phyloP scores from a whole-genome alignment of 192 early-diverging fungal genomes.

The Umbelopsis ramanniana region DNA sequence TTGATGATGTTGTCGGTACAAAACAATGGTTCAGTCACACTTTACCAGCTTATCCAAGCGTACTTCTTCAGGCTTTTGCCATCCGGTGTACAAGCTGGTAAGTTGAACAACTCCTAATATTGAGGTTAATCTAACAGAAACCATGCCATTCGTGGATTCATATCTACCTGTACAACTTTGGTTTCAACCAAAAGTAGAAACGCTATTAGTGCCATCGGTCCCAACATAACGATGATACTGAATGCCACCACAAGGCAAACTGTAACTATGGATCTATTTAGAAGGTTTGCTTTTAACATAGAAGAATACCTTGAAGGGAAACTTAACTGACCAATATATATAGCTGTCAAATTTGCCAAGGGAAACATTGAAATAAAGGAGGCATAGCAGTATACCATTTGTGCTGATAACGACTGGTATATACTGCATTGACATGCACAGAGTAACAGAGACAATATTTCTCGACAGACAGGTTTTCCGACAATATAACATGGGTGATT shows the following conservation, averaged over 20 bases:
- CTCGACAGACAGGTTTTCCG: too few relatives aligned
- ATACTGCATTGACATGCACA: too few relatives aligned
- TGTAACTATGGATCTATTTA: neutral
- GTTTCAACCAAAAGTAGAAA: neutral
- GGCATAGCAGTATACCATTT: too few relatives aligned
- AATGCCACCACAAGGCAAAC: neutral
- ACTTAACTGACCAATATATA: too few relatives aligned
- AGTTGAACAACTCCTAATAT: neutral
- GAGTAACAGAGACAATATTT: too few relatives aligned
- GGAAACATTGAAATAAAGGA: too few relatives aligned
- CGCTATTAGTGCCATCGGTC: neutral
- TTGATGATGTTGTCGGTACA: neutral
- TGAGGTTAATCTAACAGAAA: neutral
- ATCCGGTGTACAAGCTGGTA: neutral
- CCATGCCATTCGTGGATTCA: neutral
- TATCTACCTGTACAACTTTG: constrained; percentile 18
- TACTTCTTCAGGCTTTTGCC: neutral
- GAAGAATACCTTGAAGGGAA: neutral
- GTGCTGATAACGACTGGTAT: too few relatives aligned
- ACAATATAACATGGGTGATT: too few relatives aligned
- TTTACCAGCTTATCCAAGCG: neutral
- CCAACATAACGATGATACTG: neutral
- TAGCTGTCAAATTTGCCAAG: too few relatives aligned
- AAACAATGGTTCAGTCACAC: neutral
- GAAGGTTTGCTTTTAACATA: neutral